These are phyloP conservation scores for Cucurbita maxima DNA, from an alignment of 306 rosid genomes.

Conservation along the genomic window DNA sequence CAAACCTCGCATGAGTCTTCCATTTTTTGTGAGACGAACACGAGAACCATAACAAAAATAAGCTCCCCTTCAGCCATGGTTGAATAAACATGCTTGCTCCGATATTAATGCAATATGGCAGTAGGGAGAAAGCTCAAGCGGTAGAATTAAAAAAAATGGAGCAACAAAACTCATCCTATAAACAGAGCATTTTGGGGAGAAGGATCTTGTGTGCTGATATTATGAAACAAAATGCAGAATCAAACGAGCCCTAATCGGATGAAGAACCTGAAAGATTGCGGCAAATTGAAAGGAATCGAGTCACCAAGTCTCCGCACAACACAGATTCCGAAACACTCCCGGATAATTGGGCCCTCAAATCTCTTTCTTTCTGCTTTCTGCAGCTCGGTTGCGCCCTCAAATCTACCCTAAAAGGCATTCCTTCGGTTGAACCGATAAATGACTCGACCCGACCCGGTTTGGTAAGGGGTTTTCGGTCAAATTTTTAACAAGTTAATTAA, in stretches of 20 bases:
- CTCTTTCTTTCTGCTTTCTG: background rate
- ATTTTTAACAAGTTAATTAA: no score
- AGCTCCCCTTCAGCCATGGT: no score
- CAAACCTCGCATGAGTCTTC: background rate
- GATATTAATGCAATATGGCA: background rate
- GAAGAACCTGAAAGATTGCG: slow-evolving; percentile 44
- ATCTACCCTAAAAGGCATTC: no score
- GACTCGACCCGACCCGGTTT: no score
- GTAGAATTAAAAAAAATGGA: no score
- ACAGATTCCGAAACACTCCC: slow-evolving; percentile 46
- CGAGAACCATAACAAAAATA: no score
- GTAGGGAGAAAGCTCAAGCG: background rate
- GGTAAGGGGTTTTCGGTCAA: no score
- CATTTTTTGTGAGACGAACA: no score
- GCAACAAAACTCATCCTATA: background rate
- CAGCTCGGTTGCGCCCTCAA: no score
- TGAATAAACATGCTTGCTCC: no score
- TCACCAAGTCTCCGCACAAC: slow-evolving; percentile 48
- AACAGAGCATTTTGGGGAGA: background rate
- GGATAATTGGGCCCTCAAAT: background rate
- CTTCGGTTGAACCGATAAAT: no score
- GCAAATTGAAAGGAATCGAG: slow-evolving; percentile 58
- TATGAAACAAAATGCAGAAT: background rate
- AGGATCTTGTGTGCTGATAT: background rate
- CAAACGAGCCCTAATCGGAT: background rate